phyloP scores from a whole-genome alignment of 148 eudicot genomes.

The Cornus florida region DNA sequence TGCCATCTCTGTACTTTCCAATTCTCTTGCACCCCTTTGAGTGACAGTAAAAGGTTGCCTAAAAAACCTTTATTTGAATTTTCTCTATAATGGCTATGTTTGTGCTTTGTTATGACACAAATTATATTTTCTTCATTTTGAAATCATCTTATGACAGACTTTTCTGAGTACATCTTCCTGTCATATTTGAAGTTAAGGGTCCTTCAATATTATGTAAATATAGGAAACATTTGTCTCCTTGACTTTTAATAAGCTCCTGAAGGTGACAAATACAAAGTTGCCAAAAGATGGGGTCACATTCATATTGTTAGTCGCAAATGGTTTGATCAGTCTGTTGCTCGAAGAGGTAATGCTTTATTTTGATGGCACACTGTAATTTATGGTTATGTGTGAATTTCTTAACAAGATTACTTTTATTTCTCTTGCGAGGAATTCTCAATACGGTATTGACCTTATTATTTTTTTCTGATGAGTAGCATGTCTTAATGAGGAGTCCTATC shows the following conservation, averaged over 20 bases:
- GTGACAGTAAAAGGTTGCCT: not conserved
- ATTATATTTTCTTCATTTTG: not conserved
- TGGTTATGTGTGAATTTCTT: not conserved
- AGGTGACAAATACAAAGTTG: constrained; percentile 98
- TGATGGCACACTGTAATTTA: not conserved
- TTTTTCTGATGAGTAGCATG: constrained; percentile 52
- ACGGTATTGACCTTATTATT: constrained; percentile 15
- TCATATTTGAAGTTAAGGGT: not conserved
- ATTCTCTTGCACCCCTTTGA: not conserved
- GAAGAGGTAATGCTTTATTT: constrained; percentile 57
- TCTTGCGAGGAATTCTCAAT: constrained; percentile 4
- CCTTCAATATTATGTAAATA: not conserved
- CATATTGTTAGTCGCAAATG: constrained; percentile 71
- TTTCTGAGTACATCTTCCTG: not conserved
- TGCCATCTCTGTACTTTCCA: not conserved
- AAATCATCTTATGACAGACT: not conserved
- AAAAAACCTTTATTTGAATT: not conserved
- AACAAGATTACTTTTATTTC: not conserved
- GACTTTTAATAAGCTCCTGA: constrained; percentile 77
- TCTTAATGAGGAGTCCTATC: constrained; percentile 81
- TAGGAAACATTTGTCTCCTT: constrained; percentile 38
- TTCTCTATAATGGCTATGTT: not conserved
- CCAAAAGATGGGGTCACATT: constrained; percentile 81
- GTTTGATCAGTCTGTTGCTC: constrained; percentile 89
- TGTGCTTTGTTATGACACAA: not conserved